Base-by-base conservation (phyloP, 2,329 filamentous ascomycete species). In the Bipolaris cookei region DNA sequence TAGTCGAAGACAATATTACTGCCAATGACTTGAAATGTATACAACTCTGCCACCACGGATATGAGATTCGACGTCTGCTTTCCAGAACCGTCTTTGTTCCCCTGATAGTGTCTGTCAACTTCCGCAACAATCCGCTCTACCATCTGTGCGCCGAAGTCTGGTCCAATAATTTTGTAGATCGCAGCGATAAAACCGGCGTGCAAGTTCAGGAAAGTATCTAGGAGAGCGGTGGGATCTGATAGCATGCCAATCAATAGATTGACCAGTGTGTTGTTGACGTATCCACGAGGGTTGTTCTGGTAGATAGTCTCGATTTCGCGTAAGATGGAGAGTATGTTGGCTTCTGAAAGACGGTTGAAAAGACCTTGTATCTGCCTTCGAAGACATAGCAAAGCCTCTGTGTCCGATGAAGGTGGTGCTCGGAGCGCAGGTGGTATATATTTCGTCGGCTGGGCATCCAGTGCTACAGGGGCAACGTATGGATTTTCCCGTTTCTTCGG, bases 341-440 rank as follows among this genome's bases (percentile, higher is more conserved):
- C 88, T 72, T 98, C 94, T 0, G 95, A 97, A 30, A 99, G 82
- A 71, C 94, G 89, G 76, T 99, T 99, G 71, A 99, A 84, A 16
- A 95, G 83, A 71, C 95, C 94, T 73, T 98, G 92, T 0, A 91
- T 83, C 70, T 96, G 91, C 60, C 91, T 87, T 56, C 88, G 87
- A 47, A 99, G 80, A 37, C 90, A 87, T 11, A 82, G 81, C 45
- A 90, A 80, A 39, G 84, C 80, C 73, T 96, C 90, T 1, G 84
- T 83, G 62, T 90, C 88, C 0, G 86, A 85, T 1, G 84, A 82
- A 2, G 84, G 77, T 32, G 83, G 79, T 64, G 84, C 88, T 44
- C 92, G 86, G 51, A 95, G 79, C 1, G 93, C 96, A 2, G 94
- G 95, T 1, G 95, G 94, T 3, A 97, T 84, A 68, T 99, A 99